A percentile compares a stretch with the other conserved stretches of the same genome.
These are phyloP conservation scores for Chalara sp. DNA, from an alignment of 2,329 filamentous ascomycete genomes.

Conservation along the genomic window DNA sequence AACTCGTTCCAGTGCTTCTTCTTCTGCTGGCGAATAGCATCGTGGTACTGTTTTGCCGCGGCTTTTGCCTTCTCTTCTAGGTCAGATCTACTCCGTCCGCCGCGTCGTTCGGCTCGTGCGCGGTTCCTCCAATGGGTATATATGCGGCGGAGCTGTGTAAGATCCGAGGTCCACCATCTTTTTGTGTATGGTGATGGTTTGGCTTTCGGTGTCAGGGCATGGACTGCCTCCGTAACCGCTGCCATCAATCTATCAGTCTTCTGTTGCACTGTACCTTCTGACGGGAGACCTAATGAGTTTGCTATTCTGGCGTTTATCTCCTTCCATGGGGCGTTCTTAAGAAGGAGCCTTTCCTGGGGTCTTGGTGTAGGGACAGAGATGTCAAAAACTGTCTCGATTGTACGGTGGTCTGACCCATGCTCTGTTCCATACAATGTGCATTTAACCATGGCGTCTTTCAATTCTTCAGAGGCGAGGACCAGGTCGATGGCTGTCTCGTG, in stretches of 20 bases:
- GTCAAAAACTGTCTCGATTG: conserved; percentile 28
- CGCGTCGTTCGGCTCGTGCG: conserved; percentile 15
- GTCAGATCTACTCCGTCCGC: conserved; percentile 3
- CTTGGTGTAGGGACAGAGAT: background rate
- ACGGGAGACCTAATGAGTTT: background rate
- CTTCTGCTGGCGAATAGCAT: conserved; percentile 11
- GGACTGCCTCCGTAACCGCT: conserved; percentile 7
- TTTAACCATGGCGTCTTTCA: conserved; percentile 12
- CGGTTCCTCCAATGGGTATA: conserved; percentile 24
- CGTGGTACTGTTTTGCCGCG: background rate
- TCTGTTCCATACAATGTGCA: conserved; percentile 14
- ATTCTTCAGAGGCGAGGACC: conserved; percentile 17
- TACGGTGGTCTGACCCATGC: conserved; percentile 25
- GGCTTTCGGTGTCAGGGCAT: conserved; percentile 16
- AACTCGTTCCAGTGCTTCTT: conserved; percentile 23
- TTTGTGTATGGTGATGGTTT: conserved; percentile 24
- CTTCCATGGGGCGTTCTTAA: conserved; percentile 25
- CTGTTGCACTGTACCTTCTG: conserved; percentile 7
- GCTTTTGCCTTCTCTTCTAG: background rate
- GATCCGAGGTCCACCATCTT: conserved; percentile 24
- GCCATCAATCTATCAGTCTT: conserved; percentile 10
- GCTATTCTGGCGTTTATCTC: conserved; percentile 11
- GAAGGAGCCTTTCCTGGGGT: conserved; percentile 10
- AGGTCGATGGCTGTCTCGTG: conserved; percentile 21
- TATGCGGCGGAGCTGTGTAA: conserved; percentile 22